Evolutionary conservation across 108 stramenopile species (phyloP).

Genomic region (Ochromonas danica): DNA sequence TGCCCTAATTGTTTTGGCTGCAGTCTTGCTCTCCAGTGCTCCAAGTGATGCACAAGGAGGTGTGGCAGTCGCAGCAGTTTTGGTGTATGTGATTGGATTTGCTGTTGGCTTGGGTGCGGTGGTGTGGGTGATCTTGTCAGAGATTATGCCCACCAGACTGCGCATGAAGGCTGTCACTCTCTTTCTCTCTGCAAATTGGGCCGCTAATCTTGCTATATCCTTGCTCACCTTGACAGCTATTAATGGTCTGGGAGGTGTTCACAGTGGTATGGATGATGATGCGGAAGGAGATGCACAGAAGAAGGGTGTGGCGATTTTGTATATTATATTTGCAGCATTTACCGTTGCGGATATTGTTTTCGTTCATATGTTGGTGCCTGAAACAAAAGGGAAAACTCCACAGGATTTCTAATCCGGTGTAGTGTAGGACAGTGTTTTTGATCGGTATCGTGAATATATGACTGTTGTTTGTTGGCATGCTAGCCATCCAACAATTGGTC

Average conservation of each 20-base stretch:
- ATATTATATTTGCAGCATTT: conserved; percentile 6
- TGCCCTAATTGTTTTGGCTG: too few relatives aligned
- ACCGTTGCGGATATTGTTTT: not conserved
- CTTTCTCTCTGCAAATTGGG: conserved; percentile 50
- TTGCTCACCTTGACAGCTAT: conserved; percentile 27
- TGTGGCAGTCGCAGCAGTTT: conserved; percentile 45
- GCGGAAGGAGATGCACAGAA: not conserved
- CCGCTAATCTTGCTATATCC: conserved; percentile 23
- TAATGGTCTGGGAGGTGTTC: conserved; percentile 1
- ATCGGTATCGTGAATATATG: too few relatives aligned
- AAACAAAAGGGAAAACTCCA: conserved; percentile 23
- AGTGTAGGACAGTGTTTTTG: too few relatives aligned
- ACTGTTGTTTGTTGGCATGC: too few relatives aligned
- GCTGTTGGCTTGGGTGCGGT: conserved; percentile 48
- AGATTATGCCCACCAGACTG: conserved; percentile 52
- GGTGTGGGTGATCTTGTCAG: conserved; percentile 46
- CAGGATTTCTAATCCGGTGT: too few relatives aligned
- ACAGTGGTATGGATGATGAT: conserved; percentile 30
- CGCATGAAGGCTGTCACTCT: conserved; percentile 45
- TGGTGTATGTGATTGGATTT: conserved; percentile 51
- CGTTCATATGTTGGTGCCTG: not conserved
- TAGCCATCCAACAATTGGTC: too few relatives aligned
- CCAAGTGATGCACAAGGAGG: too few relatives aligned
- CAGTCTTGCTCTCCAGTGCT: too few relatives aligned
- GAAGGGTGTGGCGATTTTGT: conserved; percentile 16